phyloP scores from a whole-genome alignment of 495 filamentous ascomycete genomes.

The Podospora pseudopauciseta region DNA sequence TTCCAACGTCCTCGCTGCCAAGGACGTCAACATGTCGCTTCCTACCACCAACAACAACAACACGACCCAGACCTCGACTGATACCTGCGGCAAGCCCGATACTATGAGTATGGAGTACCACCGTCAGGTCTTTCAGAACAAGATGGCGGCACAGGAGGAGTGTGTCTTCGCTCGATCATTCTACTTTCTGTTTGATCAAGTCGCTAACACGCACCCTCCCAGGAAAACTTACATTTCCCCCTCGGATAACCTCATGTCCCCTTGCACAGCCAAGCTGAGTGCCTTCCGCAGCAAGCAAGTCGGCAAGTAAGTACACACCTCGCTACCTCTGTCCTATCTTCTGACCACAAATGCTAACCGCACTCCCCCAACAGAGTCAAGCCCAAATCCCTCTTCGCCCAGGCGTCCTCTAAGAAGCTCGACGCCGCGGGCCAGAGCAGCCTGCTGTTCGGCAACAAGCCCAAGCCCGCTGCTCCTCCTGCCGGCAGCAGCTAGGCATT shows the following conservation, averaged over 20 bases:
- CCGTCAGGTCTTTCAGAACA: conserved; percentile 69
- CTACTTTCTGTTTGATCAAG: not conserved
- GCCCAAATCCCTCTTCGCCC: conserved; percentile 62
- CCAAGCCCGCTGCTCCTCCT: not conserved
- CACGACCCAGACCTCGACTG: conserved; percentile 25
- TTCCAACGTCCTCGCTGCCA: conserved; percentile 50
- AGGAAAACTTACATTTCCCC: conserved; percentile 79
- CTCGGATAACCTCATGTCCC: conserved; percentile 87
- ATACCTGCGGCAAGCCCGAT: conserved; percentile 38
- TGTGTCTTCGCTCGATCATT: conserved; percentile 34
- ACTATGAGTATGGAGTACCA: conserved; percentile 74
- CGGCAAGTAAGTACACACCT: conserved; percentile 53
- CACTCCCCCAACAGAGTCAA: conserved; percentile 43
- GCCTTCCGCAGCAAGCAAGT: conserved; percentile 81
- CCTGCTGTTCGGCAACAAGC: conserved; percentile 27
- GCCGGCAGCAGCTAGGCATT: not conserved
- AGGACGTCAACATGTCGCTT: conserved; percentile 55
- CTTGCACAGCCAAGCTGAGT: conserved; percentile 85
- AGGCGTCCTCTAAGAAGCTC: conserved; percentile 55
- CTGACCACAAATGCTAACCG: not conserved
- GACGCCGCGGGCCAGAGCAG: conserved; percentile 28
- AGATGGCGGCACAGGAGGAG: conserved; percentile 66
- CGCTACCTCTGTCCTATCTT: not conserved
- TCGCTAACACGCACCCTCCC: not conserved
- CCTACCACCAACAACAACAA: conserved; percentile 16